Evolutionary conservation across 306 rosid species (phyloP), one percentile per base, ranked within the genome.

Genomic region (Vachellia collinsii): DNA sequence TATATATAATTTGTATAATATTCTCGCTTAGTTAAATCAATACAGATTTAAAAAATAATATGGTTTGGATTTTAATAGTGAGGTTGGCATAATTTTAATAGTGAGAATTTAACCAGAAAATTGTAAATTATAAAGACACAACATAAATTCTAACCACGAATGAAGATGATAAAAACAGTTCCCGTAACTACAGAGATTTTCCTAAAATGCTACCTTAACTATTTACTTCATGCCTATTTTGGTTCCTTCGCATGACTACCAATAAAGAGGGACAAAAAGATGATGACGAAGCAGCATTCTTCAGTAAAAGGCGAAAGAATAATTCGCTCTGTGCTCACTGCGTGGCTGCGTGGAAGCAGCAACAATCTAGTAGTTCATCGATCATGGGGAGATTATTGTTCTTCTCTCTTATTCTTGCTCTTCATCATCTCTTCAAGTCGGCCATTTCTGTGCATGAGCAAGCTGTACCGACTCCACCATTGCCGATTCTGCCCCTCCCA

Each of bases 401-500:
- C 37, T 80, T 47, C 51, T 67, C 75, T 85, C 72, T 85, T 48
- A 29, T 78, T 37, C 76, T 86, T 19, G 7, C 23, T n/a, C 72
- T 89, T 0, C 1, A 85, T 14, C 47, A 88, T 6, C 81, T 84
- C 4, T 25, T 85, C 81, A 44, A 64, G 7, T 36, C 86, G 8
- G 34, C 63, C 42, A 58, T 72, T 80, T 81, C 81, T 34, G 53
- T 19, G 38, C 86, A 42, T 63, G 90, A 89, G 25, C 80, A 53
- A 46, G 42, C 36, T 59, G 1, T 79, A 8, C 81, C 89, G 51
- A 82, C 93, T 20, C 97, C 97, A 14, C 97, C 97, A 77, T 86
- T 93, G 79, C 99, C 99, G 11, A 16, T 93, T 41, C 92, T 93
- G 1, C 99, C 99, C 3, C 97, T 94, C 12, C 99, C 99, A 64